Conservation (phyloP, 1,284 basidiomycete genomes). For the Bjerkandera adusta region DNA sequence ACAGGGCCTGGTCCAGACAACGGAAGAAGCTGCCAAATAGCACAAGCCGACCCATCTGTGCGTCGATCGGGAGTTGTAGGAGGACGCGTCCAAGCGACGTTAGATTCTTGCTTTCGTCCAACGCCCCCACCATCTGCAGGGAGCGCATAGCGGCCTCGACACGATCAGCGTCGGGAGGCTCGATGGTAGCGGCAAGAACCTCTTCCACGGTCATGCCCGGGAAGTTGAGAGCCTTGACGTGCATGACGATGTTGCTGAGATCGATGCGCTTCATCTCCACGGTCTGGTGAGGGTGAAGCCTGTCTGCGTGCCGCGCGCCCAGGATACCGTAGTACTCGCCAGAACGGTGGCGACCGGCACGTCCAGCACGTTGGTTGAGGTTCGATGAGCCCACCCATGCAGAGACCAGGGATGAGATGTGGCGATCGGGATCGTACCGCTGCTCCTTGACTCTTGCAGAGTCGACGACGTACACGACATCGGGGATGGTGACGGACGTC, state of each 20-base stretch:
- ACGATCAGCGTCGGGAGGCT: conserved; percentile 82
- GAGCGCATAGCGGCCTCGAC: conserved; percentile 82
- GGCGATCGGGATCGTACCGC: conserved; percentile 88
- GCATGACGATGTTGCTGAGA: conserved; percentile 91
- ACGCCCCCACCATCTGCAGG: conserved; percentile 85
- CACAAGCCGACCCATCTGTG: conserved; percentile 87
- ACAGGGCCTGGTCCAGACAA: conserved; percentile 87
- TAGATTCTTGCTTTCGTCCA: conserved; percentile 76
- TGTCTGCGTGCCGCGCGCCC: conserved; percentile 59
- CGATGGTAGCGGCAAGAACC: conserved; percentile 84
- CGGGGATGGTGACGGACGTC: conserved; percentile 94
- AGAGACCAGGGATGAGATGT: conserved; percentile 84
- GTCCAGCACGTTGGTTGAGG: conserved; percentile 89
- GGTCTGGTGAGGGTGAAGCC: conserved; percentile 80
- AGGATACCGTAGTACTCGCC: conserved; percentile 93
- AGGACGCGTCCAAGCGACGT: conserved; percentile 89
- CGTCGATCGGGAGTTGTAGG: conserved; percentile 88
- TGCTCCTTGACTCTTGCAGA: conserved; percentile 89
- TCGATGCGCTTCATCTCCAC: conserved; percentile 98
- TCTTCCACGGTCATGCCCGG: conserved; percentile 87
- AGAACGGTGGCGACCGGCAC: conserved; percentile 89
- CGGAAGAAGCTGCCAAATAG: conserved; percentile 93
- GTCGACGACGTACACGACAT: conserved; percentile 95
- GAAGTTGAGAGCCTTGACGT: conserved; percentile 95
- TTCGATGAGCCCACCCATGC: conserved; percentile 95